Evolutionary conservation across 805 yeast genomes (phyloP).

Genomic region (Yarrowia sp.): DNA sequence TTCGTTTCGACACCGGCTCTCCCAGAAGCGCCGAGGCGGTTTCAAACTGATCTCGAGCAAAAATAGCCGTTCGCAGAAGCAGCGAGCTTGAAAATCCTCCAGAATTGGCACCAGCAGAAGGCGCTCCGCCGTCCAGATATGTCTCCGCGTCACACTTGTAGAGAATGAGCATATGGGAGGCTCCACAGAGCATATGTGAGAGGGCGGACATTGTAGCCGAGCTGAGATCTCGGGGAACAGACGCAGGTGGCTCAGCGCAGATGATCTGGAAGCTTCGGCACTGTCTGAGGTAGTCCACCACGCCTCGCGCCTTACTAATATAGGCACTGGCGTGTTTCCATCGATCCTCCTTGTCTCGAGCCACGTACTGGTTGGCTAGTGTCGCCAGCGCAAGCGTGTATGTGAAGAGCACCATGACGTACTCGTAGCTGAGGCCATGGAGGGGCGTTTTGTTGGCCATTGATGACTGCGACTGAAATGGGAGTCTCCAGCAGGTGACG

Average conservation of each 20-base stretch:
- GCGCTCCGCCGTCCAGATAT: slow-evolving; percentile 13
- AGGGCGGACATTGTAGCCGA: slow-evolving; percentile 31
- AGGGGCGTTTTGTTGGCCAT: slow-evolving; percentile 28
- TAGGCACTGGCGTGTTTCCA: slow-evolving; percentile 36
- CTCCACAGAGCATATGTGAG: slow-evolving; percentile 32
- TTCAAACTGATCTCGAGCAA: slow-evolving; percentile 37
- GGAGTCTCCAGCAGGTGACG: slow-evolving; percentile 35
- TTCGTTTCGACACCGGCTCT: neutral
- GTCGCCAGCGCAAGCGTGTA: slow-evolving; percentile 31
- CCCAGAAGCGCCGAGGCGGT: slow-evolving; percentile 34
- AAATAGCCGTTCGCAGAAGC: slow-evolving; percentile 38
- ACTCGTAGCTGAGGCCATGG: slow-evolving; percentile 31
- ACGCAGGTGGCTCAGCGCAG: slow-evolving; percentile 24
- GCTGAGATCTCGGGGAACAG: slow-evolving; percentile 33
- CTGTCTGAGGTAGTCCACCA: slow-evolving; percentile 31
- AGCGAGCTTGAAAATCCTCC: slow-evolving; percentile 28
- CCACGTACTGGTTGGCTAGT: slow-evolving; percentile 29
- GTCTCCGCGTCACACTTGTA: slow-evolving; percentile 33
- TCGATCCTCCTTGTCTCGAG: slow-evolving; percentile 26
- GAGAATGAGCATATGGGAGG: slow-evolving; percentile 36
- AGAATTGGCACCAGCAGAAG: neutral
- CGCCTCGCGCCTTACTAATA: slow-evolving; percentile 34
- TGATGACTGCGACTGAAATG: slow-evolving; percentile 29
- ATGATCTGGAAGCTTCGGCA: slow-evolving; percentile 28
- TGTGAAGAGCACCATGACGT: slow-evolving; percentile 33